Percentiles rank a stretch among this genome's conserved stretches.
Conservation (phyloP, 768 basidiomycete species). For the Rhizopogon salebrosus region DNA sequence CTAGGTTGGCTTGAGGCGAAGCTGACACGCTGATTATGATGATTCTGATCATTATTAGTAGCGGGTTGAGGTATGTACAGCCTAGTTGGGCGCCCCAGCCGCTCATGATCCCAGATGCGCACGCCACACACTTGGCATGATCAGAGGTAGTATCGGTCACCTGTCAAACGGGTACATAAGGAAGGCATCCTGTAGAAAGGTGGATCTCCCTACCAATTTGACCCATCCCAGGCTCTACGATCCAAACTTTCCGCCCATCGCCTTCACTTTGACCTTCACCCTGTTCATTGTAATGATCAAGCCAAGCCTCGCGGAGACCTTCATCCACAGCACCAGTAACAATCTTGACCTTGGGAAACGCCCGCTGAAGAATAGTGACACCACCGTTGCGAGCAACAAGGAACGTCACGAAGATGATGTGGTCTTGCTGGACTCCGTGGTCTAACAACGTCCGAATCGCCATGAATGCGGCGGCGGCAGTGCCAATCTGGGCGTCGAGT, state of each 20-base stretch:
- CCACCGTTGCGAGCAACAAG: conserved; percentile 83
- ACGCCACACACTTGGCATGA: background rate
- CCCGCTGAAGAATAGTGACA: conserved; percentile 66
- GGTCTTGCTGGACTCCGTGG: conserved; percentile 80
- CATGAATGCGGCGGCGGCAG: conserved; percentile 92
- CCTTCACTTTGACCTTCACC: conserved; percentile 35
- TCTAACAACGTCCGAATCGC: conserved; percentile 90
- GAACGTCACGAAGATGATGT: conserved; percentile 88
- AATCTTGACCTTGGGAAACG: conserved; percentile 83
- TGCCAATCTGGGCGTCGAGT: conserved; percentile 93
- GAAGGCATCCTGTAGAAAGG: background rate
- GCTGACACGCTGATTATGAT: background rate
- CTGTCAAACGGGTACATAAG: background rate
- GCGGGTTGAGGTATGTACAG: background rate
- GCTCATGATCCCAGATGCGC: background rate
- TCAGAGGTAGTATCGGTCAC: conserved; percentile 1
- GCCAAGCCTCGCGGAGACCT: conserved; percentile 69
- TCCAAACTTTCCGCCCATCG: conserved; percentile 66
- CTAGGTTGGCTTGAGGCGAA: background rate
- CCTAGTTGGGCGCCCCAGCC: background rate
- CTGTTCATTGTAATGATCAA: conserved; percentile 50
- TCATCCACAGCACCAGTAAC: conserved; percentile 83
- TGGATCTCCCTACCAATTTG: conserved; percentile 58
- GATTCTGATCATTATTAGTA: background rate
- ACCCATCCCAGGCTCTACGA: conserved; percentile 85